Conservation (phyloP, 306 rosid genomes). For the Castanopsis chinensis region DNA sequence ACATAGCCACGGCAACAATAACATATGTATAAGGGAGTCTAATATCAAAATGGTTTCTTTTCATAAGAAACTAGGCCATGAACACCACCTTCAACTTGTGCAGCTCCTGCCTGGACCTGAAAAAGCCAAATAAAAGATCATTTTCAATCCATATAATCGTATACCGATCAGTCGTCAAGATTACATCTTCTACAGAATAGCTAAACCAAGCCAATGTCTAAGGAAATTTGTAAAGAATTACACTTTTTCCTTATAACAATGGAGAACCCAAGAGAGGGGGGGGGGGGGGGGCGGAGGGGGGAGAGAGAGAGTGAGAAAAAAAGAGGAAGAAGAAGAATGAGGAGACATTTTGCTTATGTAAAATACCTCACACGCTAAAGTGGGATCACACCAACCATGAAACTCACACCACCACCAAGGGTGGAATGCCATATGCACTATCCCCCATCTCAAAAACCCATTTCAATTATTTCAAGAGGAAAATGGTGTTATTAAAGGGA, state of each 20-base stretch:
- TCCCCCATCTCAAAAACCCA: no score
- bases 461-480: no score
- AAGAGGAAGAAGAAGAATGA: no score
- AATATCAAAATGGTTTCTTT: conserved; percentile 69
- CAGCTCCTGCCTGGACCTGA: conserved; percentile 90
- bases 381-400: no score
- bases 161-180: background rate
- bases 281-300: accelerated
- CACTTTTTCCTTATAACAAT: background rate
- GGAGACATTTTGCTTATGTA: no score
- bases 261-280: no score
- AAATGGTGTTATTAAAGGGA: conserved; percentile 33
- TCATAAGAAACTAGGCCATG: conserved; percentile 86
- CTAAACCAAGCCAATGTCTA: background rate
- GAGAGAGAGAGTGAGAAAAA: accelerated
- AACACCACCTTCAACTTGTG: conserved; percentile 93
- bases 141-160: background rate
- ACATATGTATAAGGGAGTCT: background rate
- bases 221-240: background rate
- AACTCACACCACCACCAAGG: no score
- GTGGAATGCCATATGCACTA: no score
- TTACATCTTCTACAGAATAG: conserved; percentile 5
- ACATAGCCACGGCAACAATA: background rate
- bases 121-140: conserved; percentile 7
- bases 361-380: no score